Base-by-base conservation (phyloP, 2,329 filamentous ascomycete species). In the Pochonia chlamydosporia region DNA sequence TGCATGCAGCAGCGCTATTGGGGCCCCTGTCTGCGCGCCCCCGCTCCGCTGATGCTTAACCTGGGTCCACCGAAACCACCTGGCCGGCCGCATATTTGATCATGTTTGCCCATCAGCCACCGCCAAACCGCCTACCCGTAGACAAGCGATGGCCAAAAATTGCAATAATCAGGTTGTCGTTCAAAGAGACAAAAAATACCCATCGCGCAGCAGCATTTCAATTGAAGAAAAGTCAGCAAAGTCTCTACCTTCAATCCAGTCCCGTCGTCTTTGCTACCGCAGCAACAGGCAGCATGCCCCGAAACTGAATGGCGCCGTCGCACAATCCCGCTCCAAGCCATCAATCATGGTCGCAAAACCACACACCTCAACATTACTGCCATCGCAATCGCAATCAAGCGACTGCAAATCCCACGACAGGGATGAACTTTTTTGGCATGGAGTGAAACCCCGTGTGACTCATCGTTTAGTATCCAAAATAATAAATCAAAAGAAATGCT, bases 361-460 rank as follows among this genome's bases (percentile, higher is more conserved):
- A 9, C n/a, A 36, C n/a, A n/a, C 8, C 31, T 44, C 30, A 16
- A 18, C 18, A 8, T 24, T 25, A 26, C 18, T 24, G n/a, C 42
- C 28, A 44, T 37, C 14, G 33, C 23, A 31, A 40, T 44, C 30
- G 25, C 40, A 16, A 25, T 13, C n/a, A n/a, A 46, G 14, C 21
- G 30, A 26, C 5, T n/a, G 11, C 9, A 14, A 41, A 33, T 31
- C 39, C 20, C 18, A 11, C 36, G 57, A 55, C 47, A 53, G 44
- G 50, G 44, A 44, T 47, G 24, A 18, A 42, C 41, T 37, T 40
- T 26, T 37, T n/a, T 37, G 46, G 44, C 42, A 36, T 51, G 43
- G 40, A 49, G 43, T 52, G 48, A 54, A 54, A 56, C 54, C 35
- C n/a, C 35, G 49, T 55, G 49, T 57, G 55, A 57, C 55, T 57